Percentiles rank a stretch among this genome's conserved stretches.
Evolutionary conservation across 2,329 filamentous ascomycete species (phyloP).

Genomic region (Apiospora malaysiana): DNA sequence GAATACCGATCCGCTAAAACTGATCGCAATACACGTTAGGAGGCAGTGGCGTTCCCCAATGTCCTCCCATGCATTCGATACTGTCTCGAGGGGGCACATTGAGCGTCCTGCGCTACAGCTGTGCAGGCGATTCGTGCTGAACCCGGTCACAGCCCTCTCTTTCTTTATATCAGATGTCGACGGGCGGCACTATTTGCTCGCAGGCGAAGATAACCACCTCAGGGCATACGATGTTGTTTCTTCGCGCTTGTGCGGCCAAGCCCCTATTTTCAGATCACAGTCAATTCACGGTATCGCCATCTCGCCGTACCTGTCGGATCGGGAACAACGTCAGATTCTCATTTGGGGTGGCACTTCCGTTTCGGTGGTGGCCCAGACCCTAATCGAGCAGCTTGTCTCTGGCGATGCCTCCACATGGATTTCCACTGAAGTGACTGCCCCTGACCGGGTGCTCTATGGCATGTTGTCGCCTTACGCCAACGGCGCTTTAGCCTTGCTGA

Average conservation of each 20-base stretch:
- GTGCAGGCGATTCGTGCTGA: constrained; percentile 48
- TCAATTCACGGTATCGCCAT: constrained; percentile 75
- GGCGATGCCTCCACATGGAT: constrained; percentile 35
- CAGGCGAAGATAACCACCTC: constrained; percentile 65
- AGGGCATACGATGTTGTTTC: constrained; percentile 55
- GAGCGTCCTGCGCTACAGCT: constrained; percentile 26
- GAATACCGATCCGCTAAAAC: not conserved
- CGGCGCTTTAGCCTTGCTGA: constrained; percentile 67
- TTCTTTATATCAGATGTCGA: constrained; percentile 48
- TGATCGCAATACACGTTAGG: not conserved
- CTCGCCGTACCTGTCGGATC: constrained; percentile 27
- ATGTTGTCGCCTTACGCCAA: constrained; percentile 53
- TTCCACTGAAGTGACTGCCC: constrained; percentile 51
- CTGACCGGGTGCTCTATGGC: constrained; percentile 82
- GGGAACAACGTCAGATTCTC: constrained; percentile 48
- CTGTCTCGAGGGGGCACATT: constrained; percentile 27
- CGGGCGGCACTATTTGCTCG: constrained; percentile 53
- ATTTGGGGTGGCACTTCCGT: constrained; percentile 74
- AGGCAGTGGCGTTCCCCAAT: not conserved
- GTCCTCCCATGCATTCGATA: not conserved
- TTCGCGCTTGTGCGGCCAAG: constrained; percentile 45
- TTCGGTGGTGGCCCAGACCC: constrained; percentile 45
- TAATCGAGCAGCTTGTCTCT: constrained; percentile 42
- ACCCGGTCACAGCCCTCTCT: constrained; percentile 65
- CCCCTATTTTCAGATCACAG: constrained; percentile 69